These are phyloP conservation scores for Boletus calvinii DNA, from an alignment of 1,284 basidiomycete genomes.

Conservation along the genomic window DNA sequence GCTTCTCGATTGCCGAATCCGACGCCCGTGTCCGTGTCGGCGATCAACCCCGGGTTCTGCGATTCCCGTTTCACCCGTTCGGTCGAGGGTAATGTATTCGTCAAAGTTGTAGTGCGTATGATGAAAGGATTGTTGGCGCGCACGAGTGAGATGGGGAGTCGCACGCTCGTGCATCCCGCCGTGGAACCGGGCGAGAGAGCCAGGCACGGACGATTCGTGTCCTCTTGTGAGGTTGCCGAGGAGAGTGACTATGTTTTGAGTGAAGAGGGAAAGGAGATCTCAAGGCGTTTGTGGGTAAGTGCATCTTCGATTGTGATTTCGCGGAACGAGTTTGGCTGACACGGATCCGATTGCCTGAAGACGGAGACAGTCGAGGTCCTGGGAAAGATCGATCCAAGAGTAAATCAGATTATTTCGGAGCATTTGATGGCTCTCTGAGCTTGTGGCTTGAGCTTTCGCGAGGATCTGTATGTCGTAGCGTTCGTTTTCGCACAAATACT, in stretches of 20 bases:
- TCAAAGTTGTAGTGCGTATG: not conserved
- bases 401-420: slow-evolving; percentile 27
- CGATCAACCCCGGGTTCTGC: slow-evolving; percentile 38
- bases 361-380: slow-evolving; percentile 26
- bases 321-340: slow-evolving; percentile 3
- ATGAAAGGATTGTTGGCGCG: slow-evolving; percentile 26
- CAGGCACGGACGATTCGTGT: slow-evolving; percentile 32
- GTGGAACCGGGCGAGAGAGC: slow-evolving; percentile 21
- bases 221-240: slow-evolving; percentile 25
- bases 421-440: slow-evolving; percentile 20
- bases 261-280: slow-evolving; percentile 28
- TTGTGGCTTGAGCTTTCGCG: not conserved
- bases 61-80: slow-evolving; percentile 25
- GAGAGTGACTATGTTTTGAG: slow-evolving; percentile 30
- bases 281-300: slow-evolving; percentile 31
- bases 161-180: slow-evolving; percentile 29
- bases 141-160: slow-evolving; percentile 33
- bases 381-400: slow-evolving; percentile 28
- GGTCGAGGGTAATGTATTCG: slow-evolving; percentile 12
- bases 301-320: not conserved
- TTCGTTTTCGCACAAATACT: not conserved
- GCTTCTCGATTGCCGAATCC: slow-evolving; percentile 31
- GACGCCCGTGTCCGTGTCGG: slow-evolving; percentile 34
- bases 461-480: not conserved
- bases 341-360: slow-evolving; percentile 6